Base-by-base conservation (phyloP, 164 flowering plant genomes). In the Pachysandra terminalis region DNA sequence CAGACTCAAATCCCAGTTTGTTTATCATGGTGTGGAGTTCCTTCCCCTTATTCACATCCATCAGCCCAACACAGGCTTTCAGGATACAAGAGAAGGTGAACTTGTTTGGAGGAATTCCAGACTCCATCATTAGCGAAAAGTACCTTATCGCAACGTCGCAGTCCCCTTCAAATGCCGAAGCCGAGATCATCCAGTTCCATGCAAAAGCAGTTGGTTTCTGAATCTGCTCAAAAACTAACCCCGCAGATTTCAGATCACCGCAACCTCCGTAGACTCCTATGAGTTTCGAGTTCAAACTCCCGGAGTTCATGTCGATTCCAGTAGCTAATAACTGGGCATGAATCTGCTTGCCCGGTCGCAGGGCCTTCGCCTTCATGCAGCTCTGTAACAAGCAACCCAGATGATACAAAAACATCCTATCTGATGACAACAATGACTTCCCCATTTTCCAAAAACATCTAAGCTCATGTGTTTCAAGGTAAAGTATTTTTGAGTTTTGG, bases 21-120 rank as follows among this genome's bases (percentile, higher is more conserved):
- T 12, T 59, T 22, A 84, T 72, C 68, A 70, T 23, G 35, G 77
- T 56, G 41, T 78, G 80, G 10, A 74, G 52, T 65, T 74, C 67
- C 45, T 45, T 71, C 16, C 92, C 94, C 63, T 78, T 82, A 0
- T 68, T 71, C 63, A 82, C 52, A 78, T 84, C 89, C 83, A 84
- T 70, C 75, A 87, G 65, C 24, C 92, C 91, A 56, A 86, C 83
- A 63, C 89, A 86, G 19, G 81, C 84, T 75, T 89, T 90, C 53
- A 87, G 70, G 59, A 83, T 65, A 41, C 51, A 63, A 5, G 85
- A 71, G 64, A 81, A 86, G 0, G 92, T 83, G 69, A 82, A 86
- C 72, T 80, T 77, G 77, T 90, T 90, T 23, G 86, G 79, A 35
- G 49, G 21, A 57, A 51, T 53, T 32, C 75, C 72, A 21, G 73